Conservation (phyloP, 495 filamentous ascomycete genomes). For the Platismatia glauca region DNA sequence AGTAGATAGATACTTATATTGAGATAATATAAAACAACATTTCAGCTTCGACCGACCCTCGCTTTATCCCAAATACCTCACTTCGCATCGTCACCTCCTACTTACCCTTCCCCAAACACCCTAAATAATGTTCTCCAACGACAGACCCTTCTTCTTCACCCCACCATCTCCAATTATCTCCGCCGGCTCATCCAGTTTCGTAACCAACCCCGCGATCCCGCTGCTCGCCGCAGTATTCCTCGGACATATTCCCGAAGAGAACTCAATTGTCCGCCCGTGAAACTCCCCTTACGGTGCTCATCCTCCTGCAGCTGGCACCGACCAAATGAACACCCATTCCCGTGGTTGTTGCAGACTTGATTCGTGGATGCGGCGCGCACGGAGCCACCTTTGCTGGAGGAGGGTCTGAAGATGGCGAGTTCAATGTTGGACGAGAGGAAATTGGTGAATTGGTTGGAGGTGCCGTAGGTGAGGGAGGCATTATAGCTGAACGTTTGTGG, state of each 20-base stretch:
- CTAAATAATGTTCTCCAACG: background rate
- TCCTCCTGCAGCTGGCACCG: background rate
- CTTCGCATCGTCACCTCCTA: background rate
- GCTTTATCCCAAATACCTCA: background rate
- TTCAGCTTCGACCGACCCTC: background rate
- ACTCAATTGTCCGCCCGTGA: background rate
- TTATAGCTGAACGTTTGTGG: background rate
- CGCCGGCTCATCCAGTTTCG: conserved; percentile 2
- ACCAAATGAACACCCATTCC: background rate
- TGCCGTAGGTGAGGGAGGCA: background rate
- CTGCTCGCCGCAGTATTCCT: background rate
- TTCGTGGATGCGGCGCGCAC: background rate
- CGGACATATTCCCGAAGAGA: background rate
- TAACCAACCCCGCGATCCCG: background rate
- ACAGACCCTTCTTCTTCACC: background rate
- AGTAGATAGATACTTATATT: background rate
- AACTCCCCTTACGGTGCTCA: background rate
- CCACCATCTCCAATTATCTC: conserved; percentile 2
- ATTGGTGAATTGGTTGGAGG: conserved; percentile 5
- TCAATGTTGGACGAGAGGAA: background rate
- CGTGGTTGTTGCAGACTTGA: conserved; percentile 7
- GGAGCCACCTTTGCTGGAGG: background rate
- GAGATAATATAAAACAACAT: background rate
- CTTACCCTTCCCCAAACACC: background rate
- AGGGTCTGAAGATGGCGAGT: background rate